These are phyloP conservation scores for Citrus medica DNA, from an alignment of 345 rosid genomes.

Conservation along the genomic window DNA sequence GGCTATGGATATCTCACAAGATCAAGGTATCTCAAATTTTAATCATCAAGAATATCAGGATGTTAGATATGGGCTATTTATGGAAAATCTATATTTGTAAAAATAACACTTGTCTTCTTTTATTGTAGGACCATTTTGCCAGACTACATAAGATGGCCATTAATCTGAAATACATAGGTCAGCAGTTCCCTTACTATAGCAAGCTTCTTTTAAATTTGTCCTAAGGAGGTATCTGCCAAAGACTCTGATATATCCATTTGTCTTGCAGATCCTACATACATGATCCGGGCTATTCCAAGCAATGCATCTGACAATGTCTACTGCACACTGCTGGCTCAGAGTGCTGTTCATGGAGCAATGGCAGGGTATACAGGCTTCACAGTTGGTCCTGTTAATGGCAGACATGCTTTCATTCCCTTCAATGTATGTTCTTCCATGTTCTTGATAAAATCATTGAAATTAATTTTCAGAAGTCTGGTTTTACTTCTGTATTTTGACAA, in stretches of 20 bases:
- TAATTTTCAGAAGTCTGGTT: not conserved
- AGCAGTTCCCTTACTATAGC: not conserved
- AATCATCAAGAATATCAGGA: not conserved
- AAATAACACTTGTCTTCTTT: not conserved
- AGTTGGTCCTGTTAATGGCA: slow-evolving; percentile 73
- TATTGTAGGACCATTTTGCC: slow-evolving; percentile 54
- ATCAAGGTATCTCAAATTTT: slow-evolving; percentile 49
- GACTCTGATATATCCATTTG: slow-evolving; percentile 10
- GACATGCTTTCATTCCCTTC: slow-evolving; percentile 79
- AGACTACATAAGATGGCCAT: slow-evolving; percentile 43
- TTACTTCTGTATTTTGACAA: not conserved
- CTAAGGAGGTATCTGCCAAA: slow-evolving; percentile 1
- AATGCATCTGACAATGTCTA: slow-evolving; percentile 90
- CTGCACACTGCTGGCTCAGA: slow-evolving; percentile 86
- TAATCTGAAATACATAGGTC: slow-evolving; percentile 87
- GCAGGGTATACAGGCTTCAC: slow-evolving; percentile 88
- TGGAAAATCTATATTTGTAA: not conserved
- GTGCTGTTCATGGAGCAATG: slow-evolving; percentile 91
- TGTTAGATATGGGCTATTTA: not conserved
- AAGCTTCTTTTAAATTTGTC: slow-evolving; percentile 6
- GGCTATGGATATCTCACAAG: slow-evolving; percentile 68
- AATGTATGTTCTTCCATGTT: slow-evolving; percentile 34
- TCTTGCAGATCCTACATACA: slow-evolving; percentile 82
- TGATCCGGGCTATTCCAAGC: slow-evolving; percentile 81
- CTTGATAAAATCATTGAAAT: not conserved